Conservation (phyloP, 352 stramenopile species). For the Pythium coloratum region DNA sequence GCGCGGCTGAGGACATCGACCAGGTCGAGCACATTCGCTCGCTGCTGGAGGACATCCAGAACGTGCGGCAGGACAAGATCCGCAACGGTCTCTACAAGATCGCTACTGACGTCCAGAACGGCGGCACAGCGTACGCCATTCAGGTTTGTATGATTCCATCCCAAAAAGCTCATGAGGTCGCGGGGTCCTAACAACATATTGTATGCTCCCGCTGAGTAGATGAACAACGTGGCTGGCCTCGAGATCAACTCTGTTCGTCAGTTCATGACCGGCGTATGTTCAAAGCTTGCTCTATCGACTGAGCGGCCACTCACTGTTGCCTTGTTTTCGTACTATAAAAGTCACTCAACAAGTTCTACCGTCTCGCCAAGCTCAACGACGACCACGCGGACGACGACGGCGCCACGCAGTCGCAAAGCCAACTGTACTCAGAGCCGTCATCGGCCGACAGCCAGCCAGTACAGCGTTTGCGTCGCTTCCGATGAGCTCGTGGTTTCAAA, state of each 20-base stretch:
- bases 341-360: slow-evolving; percentile 83
- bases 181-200: not conserved
- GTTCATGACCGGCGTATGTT: slow-evolving; percentile 79
- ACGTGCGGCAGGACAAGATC: slow-evolving; percentile 90
- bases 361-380: slow-evolving; percentile 56
- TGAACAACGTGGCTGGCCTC: slow-evolving; percentile 87
- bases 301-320: slow-evolving; percentile 2
- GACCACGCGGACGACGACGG: slow-evolving; percentile 24
- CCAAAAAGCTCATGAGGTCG: too few species aligned
- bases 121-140: slow-evolving; percentile 72
- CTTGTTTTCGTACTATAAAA: not conserved
- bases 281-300: not conserved
- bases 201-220: slow-evolving; percentile 30
- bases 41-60: slow-evolving; percentile 86
- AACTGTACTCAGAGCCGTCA: slow-evolving; percentile 27
- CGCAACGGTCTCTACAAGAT: slow-evolving; percentile 86
- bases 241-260: slow-evolving; percentile 89
- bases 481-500: slow-evolving; percentile 26
- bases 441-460: slow-evolving; percentile 32
- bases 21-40: slow-evolving; percentile 81
- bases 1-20: slow-evolving; percentile 81
- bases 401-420: slow-evolving; percentile 32
- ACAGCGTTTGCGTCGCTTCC: slow-evolving; percentile 56
- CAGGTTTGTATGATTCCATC: slow-evolving; percentile 29
- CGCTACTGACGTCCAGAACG: slow-evolving; percentile 68